A percentile compares a stretch with the other conserved stretches of the same genome.
phyloP scores from a whole-genome alignment of 2,329 filamentous ascomycete species.

The Epichloe coenophiala region DNA sequence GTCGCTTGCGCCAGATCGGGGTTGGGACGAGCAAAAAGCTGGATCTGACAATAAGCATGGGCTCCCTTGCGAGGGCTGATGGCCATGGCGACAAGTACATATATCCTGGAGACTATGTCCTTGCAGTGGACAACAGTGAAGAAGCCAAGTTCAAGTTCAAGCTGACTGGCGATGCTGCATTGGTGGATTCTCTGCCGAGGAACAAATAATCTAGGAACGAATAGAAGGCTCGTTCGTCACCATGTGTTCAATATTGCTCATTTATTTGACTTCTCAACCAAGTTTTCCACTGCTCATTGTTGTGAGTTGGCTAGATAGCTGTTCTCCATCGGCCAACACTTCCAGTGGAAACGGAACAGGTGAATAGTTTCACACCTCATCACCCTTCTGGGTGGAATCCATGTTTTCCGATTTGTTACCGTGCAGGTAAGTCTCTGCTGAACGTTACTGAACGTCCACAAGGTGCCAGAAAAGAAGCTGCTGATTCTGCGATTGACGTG shows the following conservation, averaged over 20 bases:
- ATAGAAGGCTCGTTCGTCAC: neutral
- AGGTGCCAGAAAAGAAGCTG: too few species aligned
- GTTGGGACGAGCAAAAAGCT: slow-evolving; percentile 5
- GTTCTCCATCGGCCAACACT: slow-evolving; percentile 28
- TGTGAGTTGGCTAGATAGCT: slow-evolving; percentile 22
- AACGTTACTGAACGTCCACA: too few species aligned
- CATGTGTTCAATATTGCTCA: neutral
- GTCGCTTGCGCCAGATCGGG: slow-evolving; percentile 4
- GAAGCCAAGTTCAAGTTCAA: slow-evolving; percentile 2
- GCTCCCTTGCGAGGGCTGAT: slow-evolving; percentile 6
- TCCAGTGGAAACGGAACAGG: slow-evolving; percentile 41
- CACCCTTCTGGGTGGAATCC: too few species aligned
- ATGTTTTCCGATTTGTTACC: too few species aligned
- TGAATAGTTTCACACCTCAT: slow-evolving; percentile 42
- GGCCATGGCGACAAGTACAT: slow-evolving; percentile 7
- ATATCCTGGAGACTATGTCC: slow-evolving; percentile 7
- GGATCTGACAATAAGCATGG: slow-evolving; percentile 4
- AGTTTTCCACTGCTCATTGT: slow-evolving; percentile 16
- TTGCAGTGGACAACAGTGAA: slow-evolving; percentile 7
- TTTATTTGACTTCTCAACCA: neutral
- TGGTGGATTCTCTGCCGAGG: neutral
- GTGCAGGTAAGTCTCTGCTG: too few species aligned
- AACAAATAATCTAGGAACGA: neutral
- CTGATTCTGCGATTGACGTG: too few species aligned
- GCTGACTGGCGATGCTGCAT: neutral